Conservation (phyloP, 352 stramenopile genomes). For the Peronospora tabacina region DNA sequence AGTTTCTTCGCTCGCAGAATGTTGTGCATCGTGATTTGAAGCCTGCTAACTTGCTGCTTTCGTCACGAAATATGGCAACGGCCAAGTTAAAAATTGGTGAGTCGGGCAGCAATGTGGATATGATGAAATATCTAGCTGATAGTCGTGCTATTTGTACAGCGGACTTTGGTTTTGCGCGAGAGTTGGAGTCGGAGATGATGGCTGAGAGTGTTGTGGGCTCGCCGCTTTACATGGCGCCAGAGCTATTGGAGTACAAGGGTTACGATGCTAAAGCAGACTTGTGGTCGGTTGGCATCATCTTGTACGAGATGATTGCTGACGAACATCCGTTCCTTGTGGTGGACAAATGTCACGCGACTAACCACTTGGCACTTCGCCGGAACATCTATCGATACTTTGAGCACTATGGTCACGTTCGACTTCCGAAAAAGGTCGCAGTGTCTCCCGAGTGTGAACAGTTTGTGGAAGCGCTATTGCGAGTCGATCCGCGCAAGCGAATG, state of each 20-base stretch:
- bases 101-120: background rate
- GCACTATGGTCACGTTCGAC: slow-evolving; percentile 37
- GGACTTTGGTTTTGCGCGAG: slow-evolving; percentile 67
- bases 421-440: slow-evolving; percentile 46
- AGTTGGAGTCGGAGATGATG: slow-evolving; percentile 62
- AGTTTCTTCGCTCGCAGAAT: slow-evolving; percentile 69
- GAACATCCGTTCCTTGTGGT: slow-evolving; percentile 74
- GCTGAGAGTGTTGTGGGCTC: slow-evolving; percentile 76
- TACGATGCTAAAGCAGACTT: slow-evolving; percentile 78
- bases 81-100: slow-evolving; percentile 76
- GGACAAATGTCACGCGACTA: slow-evolving; percentile 65
- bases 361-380: slow-evolving; percentile 62
- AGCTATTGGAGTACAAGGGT: slow-evolving; percentile 79
- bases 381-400: slow-evolving; percentile 80
- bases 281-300: slow-evolving; percentile 74
- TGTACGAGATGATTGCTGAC: slow-evolving; percentile 82
- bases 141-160: slow-evolving; percentile 22
- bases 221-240: slow-evolving; percentile 72
- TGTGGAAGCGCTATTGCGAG: slow-evolving; percentile 47
- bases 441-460: slow-evolving; percentile 58
- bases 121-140: slow-evolving; percentile 20
- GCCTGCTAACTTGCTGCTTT: slow-evolving; percentile 65
- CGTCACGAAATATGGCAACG: slow-evolving; percentile 50
- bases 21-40: slow-evolving; percentile 76
- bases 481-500: slow-evolving; percentile 56